These are phyloP conservation scores for Leccinum pachyderme DNA, from an alignment of 1,284 basidiomycete species.

Conservation along the genomic window DNA sequence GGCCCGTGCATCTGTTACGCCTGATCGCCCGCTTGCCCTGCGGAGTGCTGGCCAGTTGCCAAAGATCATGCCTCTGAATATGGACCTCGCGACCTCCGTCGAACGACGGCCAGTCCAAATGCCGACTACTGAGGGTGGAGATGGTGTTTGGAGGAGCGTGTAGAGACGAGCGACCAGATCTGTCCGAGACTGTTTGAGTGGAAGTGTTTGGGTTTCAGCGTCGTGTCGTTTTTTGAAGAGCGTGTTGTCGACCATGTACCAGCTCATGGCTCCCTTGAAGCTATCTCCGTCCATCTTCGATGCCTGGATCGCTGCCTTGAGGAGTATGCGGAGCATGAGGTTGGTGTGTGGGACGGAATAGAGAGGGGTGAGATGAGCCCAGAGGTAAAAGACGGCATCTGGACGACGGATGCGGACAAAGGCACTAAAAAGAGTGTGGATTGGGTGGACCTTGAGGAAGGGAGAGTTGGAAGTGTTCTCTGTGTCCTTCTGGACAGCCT, in stretches of 20 bases:
- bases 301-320: constrained; percentile 56
- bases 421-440: constrained; percentile 55
- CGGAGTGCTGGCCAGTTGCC: constrained; percentile 44
- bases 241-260: constrained; percentile 26
- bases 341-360: constrained; percentile 57
- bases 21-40: constrained; percentile 25
- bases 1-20: constrained; percentile 23
- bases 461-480: constrained; percentile 2
- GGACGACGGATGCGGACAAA: constrained; percentile 46
- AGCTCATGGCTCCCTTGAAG: constrained; percentile 42
- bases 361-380: constrained; percentile 53
- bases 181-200: constrained; percentile 10
- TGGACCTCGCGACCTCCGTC: constrained; percentile 42
- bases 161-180: constrained; percentile 19
- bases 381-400: constrained; percentile 59
- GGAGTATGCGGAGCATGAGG: constrained; percentile 54
- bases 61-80: constrained; percentile 52
- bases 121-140: constrained; percentile 30
- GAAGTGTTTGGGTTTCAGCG: not conserved
- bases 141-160: constrained; percentile 18
- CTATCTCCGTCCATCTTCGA: constrained; percentile 46
- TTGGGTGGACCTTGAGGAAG: constrained; percentile 32
- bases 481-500: constrained; percentile 30
- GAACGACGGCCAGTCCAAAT: constrained; percentile 52
- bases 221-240: constrained; percentile 15